A percentile compares a stretch with the other conserved stretches of the same genome.
These are phyloP conservation scores for Suillus luteus DNA, from an alignment of 768 basidiomycete species.

Conservation along the genomic window DNA sequence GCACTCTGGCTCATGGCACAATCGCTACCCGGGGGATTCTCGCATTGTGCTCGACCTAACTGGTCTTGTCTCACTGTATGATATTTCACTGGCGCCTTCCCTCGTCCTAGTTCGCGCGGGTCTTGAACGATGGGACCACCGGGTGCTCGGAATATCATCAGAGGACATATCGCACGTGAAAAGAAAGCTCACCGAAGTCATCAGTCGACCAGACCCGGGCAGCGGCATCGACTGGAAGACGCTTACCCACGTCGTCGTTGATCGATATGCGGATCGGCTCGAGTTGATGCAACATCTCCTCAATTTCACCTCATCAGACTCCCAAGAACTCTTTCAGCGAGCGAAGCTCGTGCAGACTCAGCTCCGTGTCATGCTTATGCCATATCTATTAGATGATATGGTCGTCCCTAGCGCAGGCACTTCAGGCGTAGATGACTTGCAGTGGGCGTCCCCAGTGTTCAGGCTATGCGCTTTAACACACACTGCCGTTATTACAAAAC, in stretches of 20 bases:
- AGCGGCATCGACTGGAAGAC: slow-evolving; percentile 47
- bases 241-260: slow-evolving; percentile 38
- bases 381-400: slow-evolving; percentile 17
- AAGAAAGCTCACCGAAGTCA: slow-evolving; percentile 10
- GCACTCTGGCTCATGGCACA: slow-evolving; percentile 26
- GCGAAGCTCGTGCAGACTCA: slow-evolving; percentile 19
- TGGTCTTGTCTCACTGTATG: slow-evolving; percentile 30
- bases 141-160: slow-evolving; percentile 17
- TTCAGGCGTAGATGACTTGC: slow-evolving; percentile 5
- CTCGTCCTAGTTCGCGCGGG: slow-evolving; percentile 17
- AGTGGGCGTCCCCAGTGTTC: slow-evolving; percentile 17
- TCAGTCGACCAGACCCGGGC: slow-evolving; percentile 8
- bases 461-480: slow-evolving; percentile 17
- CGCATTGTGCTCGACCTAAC: slow-evolving; percentile 26
- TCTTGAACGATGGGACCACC: slow-evolving; percentile 26
- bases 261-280: slow-evolving; percentile 47
- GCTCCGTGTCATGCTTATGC: slow-evolving; percentile 23
- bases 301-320: slow-evolving; percentile 20
- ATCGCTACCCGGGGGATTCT: slow-evolving; percentile 28
- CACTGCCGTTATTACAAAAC: slow-evolving; percentile 7
- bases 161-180: slow-evolving; percentile 15
- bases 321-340: slow-evolving; percentile 14
- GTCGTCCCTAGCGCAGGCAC: slow-evolving; percentile 9
- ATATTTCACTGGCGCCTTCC: slow-evolving; percentile 24
- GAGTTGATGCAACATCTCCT: slow-evolving; percentile 42